Evolutionary conservation across 768 basidiomycete species (phyloP), one percentile per base, ranked within the genome.

Genomic region (Serpula lacrymans): DNA sequence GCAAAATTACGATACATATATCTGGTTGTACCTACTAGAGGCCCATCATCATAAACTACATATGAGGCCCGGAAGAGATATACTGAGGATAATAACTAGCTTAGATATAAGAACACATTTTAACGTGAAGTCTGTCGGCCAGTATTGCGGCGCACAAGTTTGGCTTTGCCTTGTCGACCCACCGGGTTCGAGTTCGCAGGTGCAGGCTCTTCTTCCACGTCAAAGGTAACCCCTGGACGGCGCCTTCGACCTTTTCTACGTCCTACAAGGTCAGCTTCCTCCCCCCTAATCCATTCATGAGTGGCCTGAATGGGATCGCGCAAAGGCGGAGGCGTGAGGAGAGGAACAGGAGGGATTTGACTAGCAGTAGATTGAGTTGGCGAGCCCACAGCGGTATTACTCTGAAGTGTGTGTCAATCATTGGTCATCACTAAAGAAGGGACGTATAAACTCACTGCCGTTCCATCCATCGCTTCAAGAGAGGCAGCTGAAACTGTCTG

Each of bases 391-490:
- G 84, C 76, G 20, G 88, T 87, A 51, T 80, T 88, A 12, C 80
- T 62, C 82, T 84, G 26, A 50, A 9, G 14, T 20, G 43, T 55
- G 37, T 36, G 27, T 34, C 40, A 34, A 34, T 41, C 20, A 45
- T 17, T 31, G 22, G 28, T n/a, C 32, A 27, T 28, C 22, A 41
- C 39, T 20, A 9, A 39, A 39, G 14, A 37, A 41, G 32, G 41
- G n/a, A 42, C 23, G 6, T 25, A 41, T 37, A 58, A 25, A 54
- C 84, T 62, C 59, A 89, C 88, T 35, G 83, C 82, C 40, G 85
- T 87, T 26, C 88, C 88, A 52, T 88, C 79, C 49, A 80, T 74
- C 18, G 85, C 88, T 56, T 90, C 88, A 23, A 85, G 67, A 29
- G 88, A 90, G 24, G 80, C 80, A 26, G 77, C 72, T 12, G 88